Evolutionary conservation across 805 yeast species (phyloP).

Genomic region (Schwanniomyces vanrijiae): DNA sequence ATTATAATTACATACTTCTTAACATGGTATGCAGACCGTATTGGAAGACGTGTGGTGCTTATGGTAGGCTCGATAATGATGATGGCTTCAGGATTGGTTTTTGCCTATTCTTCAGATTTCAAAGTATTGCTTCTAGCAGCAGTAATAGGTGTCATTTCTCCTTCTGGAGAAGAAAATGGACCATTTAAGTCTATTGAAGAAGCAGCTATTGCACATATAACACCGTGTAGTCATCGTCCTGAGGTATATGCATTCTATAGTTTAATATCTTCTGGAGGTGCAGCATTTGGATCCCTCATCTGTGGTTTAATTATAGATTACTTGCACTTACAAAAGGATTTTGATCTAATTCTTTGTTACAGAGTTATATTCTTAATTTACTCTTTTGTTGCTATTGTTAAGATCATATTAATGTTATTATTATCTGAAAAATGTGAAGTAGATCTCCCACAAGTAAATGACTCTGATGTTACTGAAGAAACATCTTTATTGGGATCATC

Average conservation of each 20-base stretch:
- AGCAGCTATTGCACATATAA: slow-evolving; percentile 75
- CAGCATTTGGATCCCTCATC: slow-evolving; percentile 67
- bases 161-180: slow-evolving; percentile 88
- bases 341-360: slow-evolving; percentile 47
- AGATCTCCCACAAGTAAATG: slow-evolving; percentile 5
- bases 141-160: slow-evolving; percentile 80
- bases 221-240: slow-evolving; percentile 63
- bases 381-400: slow-evolving; percentile 51
- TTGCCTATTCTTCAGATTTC: slow-evolving; percentile 57
- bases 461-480: slow-evolving; percentile 7
- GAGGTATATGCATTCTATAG: slow-evolving; percentile 77
- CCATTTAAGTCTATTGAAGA: slow-evolving; percentile 88
- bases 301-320: slow-evolving; percentile 62
- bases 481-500: slow-evolving; percentile 4
- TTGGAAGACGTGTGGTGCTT: slow-evolving; percentile 71
- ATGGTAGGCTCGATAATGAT: slow-evolving; percentile 64
- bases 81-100: slow-evolving; percentile 64
- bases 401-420: slow-evolving; percentile 49
- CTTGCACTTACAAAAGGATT: slow-evolving; percentile 28
- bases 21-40: slow-evolving; percentile 73
- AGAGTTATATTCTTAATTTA: slow-evolving; percentile 58
- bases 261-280: slow-evolving; percentile 65
- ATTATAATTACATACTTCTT: slow-evolving; percentile 65
- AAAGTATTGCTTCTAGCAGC: slow-evolving; percentile 65
- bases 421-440: slow-evolving; percentile 57